phyloP scores from a whole-genome alignment of 139 green algal genomes.

The Asterochloris sp. region DNA sequence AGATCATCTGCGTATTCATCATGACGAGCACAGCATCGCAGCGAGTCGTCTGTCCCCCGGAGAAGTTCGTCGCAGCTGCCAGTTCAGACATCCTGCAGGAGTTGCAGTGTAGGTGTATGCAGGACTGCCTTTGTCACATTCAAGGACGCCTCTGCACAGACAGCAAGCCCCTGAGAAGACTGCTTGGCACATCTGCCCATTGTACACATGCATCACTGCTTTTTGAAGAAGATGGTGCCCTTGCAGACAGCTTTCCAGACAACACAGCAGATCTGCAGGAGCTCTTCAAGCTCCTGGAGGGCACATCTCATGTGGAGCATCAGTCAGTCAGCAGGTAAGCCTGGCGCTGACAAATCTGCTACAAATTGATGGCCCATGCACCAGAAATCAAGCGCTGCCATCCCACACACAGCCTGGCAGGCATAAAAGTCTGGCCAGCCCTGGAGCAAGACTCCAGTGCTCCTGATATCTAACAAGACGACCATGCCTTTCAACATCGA shows the following conservation, averaged over 20 bases:
- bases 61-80: neutral
- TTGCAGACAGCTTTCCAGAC: too few relatives aligned
- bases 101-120: slow-evolving; percentile 1
- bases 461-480: neutral
- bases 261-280: too few relatives aligned
- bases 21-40: neutral
- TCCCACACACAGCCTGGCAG: too few relatives aligned
- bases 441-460: neutral
- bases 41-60: neutral
- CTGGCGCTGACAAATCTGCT: too few relatives aligned
- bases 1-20: too few relatives aligned
- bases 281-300: too few relatives aligned
- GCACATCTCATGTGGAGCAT: too few relatives aligned
- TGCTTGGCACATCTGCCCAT: neutral
- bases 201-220: neutral
- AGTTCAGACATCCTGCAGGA: neutral
- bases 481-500: neutral
- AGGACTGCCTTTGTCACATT: neutral
- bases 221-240: neutral
- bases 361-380: too few relatives aligned
- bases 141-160: neutral
- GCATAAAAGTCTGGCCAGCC: too few relatives aligned
- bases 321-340: too few relatives aligned
- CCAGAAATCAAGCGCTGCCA: too few relatives aligned
- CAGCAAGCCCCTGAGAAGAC: neutral